Conservation (phyloP, 1,139 yeast genomes). For the Hyphopichia buzzinii region DNA sequence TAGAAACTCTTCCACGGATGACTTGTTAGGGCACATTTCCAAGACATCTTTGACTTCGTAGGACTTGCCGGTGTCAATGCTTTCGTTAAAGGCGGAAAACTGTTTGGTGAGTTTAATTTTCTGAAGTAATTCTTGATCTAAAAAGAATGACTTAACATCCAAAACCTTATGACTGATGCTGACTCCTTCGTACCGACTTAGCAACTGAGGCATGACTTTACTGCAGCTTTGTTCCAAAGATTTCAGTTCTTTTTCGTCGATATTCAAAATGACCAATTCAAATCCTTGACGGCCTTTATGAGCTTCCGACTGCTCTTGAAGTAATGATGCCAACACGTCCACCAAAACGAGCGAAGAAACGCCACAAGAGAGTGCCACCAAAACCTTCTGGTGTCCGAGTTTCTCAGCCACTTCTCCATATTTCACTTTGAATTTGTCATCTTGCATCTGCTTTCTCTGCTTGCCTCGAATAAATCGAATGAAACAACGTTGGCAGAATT, state of each 20-base stretch:
- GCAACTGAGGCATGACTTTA: slow-evolving; percentile 19
- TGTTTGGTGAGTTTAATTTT: slow-evolving; percentile 26
- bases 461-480: slow-evolving; percentile 70
- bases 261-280: slow-evolving; percentile 51
- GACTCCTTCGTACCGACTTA: slow-evolving; percentile 20
- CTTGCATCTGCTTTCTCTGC: slow-evolving; percentile 73
- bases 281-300: slow-evolving; percentile 74
- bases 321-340: slow-evolving; percentile 61
- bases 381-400: slow-evolving; percentile 39
- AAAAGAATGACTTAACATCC: slow-evolving; percentile 35
- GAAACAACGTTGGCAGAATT: slow-evolving; percentile 71
- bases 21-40: slow-evolving; percentile 42
- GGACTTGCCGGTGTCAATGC: slow-evolving; percentile 3
- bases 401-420: slow-evolving; percentile 38
- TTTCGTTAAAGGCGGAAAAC: slow-evolving; percentile 21
- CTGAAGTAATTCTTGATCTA: slow-evolving; percentile 22
- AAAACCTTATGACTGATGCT: slow-evolving; percentile 35
- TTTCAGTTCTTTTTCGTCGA: slow-evolving; percentile 38
- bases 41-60: slow-evolving; percentile 26
- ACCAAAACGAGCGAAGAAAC: slow-evolving; percentile 63
- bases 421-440: slow-evolving; percentile 68
- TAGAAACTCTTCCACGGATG: slow-evolving; percentile 63
- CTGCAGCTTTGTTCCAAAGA: slow-evolving; percentile 15
- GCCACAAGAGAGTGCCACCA: slow-evolving; percentile 67
- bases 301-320: slow-evolving; percentile 56